Evolutionary conservation across 441 rosid genomes (phyloP), one percentile per base, ranked within the genome.

Genomic region (Gossypium laxum): DNA sequence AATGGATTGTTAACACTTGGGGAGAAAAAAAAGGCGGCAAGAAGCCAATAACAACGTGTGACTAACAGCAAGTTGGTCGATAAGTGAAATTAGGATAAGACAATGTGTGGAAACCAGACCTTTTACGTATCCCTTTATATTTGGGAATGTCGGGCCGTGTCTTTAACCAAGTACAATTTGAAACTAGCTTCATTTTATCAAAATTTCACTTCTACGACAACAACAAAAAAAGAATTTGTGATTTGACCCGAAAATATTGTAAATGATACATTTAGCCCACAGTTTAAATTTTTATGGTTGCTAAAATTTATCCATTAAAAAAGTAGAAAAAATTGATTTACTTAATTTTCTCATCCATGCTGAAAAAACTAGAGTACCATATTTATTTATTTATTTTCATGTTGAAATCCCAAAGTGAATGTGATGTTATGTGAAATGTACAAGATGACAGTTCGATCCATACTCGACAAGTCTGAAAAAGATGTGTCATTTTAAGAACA

Each of bases 31-130:
- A 62, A 51, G 79, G 19, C 22, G 43, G 41, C 58, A 48, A 66
- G 14, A 66, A 66, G 70, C n/a, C 21, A 24, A 14, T 19, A 57
- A 24, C 62, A 58, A 58, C 45, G 56, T 45, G 80, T 21, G 43
- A 26, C 5, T 10, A 21, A 19, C 11, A 19, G 74, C 70, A n/a
- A 73, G 11, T 30, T 55, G 61, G 79, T 76, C 78, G 65, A 79
- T 34, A 18, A 15, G 75, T 2, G 66, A 66, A 56, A 28, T 32
- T 38, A 50, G 83, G 86, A 83, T 83, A 82, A 83, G 84, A 79
- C 75, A 79, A 73, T 73, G 83, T 84, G 85, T 83, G 92, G 92
- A 80, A 72, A 62, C 67, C 5, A 82, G 72, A 34, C 77, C 45
- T 18, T 26, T 21, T 74, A 84, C 89, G 91, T 84, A 67, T 56